Percentiles rank a stretch among this genome's conserved stretches.
These are phyloP conservation scores for Leishmania aethiopica DNA, from an alignment of 208 protist genomes.

Conservation along the genomic window DNA sequence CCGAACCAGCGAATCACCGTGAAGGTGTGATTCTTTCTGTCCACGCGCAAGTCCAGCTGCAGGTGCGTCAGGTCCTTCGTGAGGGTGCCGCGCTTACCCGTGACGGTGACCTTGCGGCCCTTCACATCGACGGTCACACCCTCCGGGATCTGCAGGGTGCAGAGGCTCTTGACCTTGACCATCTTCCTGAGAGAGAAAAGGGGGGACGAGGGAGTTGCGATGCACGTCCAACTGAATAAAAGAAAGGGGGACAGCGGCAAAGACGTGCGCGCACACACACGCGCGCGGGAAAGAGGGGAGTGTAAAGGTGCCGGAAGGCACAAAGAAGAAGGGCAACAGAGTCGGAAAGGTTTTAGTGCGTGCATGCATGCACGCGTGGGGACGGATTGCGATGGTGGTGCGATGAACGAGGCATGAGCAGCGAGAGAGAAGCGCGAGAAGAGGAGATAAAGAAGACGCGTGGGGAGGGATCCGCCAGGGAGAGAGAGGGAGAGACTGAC, in stretches of 20 bases:
- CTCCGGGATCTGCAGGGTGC: slow-evolving; percentile 69
- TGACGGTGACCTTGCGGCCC: slow-evolving; percentile 91
- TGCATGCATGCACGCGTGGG: neutral
- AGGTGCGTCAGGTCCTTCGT: slow-evolving; percentile 93
- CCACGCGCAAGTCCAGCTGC: slow-evolving; percentile 88
- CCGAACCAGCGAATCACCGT: slow-evolving; percentile 96
- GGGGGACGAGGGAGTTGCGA: slow-evolving; percentile 1
- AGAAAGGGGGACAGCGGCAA: neutral
- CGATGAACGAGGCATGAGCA: neutral
- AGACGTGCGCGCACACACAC: neutral
- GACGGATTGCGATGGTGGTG: neutral
- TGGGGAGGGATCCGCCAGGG: neutral
- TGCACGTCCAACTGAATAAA: neutral
- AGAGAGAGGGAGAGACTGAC: neutral
- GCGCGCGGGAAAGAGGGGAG: neutral
- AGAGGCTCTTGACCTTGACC: slow-evolving; percentile 83
- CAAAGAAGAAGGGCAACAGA: neutral
- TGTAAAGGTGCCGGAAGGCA: neutral
- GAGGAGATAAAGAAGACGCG: neutral
- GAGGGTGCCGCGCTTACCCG: slow-evolving; percentile 96
- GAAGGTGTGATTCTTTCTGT: slow-evolving; percentile 69
- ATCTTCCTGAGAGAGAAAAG: slow-evolving; percentile 42
- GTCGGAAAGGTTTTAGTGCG: neutral
- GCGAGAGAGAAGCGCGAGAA: neutral
- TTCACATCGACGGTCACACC: slow-evolving; percentile 65